Evolutionary conservation across 345 rosid genomes (phyloP), one percentile per base, ranked within the genome.

Genomic region (Dimocarpus longan): DNA sequence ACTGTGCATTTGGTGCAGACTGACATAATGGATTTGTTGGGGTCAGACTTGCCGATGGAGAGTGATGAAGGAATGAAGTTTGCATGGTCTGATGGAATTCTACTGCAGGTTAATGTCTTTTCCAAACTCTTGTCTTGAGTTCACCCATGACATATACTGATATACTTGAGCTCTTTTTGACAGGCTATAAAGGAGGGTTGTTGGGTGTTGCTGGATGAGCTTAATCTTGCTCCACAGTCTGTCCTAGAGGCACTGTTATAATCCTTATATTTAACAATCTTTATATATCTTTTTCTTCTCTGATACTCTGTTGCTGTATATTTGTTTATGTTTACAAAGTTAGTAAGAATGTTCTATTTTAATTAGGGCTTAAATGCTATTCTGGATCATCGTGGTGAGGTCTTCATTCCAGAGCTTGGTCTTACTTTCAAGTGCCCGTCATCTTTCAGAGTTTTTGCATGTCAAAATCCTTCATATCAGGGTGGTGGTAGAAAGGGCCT

Each of bases 401-500:
- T 94, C 71, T 95, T 91, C 84, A 91, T 95, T 85, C 99, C 99
- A 18, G 99, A 95, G 85, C 89, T 95, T 37, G 93, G 92, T 66
- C 89, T 80, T 76, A 88, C 97, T 46, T 95, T 88, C 81, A 91
- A 81, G 71, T 95, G 99, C 73, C 97, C 95, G 19, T 79, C 91
- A 56, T 85, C 97, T 73, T 95, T 95, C 78, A 90, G 95, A 83
- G 86, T 95, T 81, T 95, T 95, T 85, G 97, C 98, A 50, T 95
- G 99, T 82, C 99, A 95, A 88, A 95, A 95, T 86, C 99, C 99
- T 83, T 87, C 97, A 65, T 87, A 89, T 81, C 98, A 95, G 86
- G 99, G 99, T 73, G 99, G 99, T 82, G 99, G 99, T 64, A 85
- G 99, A 83, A 95, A 95, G 87, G 97, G 97, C 80, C 97, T 95